Conservation (phyloP, 1,284 basidiomycete genomes). For the Schizopora paradoxa region DNA sequence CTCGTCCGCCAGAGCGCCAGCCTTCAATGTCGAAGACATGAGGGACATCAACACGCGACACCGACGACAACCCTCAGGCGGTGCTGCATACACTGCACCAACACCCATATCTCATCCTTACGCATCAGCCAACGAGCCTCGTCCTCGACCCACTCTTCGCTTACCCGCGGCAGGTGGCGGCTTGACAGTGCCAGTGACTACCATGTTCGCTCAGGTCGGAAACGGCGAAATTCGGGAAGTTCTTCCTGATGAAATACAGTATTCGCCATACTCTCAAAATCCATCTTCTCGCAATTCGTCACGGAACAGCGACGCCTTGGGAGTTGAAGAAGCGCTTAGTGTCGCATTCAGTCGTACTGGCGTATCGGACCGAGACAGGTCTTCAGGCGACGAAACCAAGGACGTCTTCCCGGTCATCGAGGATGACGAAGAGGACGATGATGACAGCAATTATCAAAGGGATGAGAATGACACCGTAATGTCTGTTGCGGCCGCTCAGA, state of each 20-base stretch:
- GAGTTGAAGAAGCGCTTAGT: constrained; percentile 20
- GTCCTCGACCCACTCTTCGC: constrained; percentile 19
- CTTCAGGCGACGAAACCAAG: no score
- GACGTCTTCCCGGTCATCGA: no score
- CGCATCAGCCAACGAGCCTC: constrained; percentile 20
- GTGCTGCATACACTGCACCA: constrained; percentile 19
- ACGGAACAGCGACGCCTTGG: constrained; percentile 15
- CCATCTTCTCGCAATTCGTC: constrained; percentile 25
- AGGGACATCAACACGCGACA: constrained; percentile 42
- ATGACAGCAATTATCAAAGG: constrained; percentile 2
- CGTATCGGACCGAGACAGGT: neutral
- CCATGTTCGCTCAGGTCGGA: constrained; percentile 51
- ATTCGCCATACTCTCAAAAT: constrained; percentile 43
- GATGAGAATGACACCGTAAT: constrained; percentile 1
- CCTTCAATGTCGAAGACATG: constrained; percentile 10
- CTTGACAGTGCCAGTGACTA: constrained; percentile 36
- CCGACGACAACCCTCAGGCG: constrained; percentile 42
- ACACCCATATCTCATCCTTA: constrained; percentile 30
- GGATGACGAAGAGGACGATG: neutral
- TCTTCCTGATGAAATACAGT: constrained; percentile 44
- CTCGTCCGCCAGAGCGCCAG: constrained; percentile 22
- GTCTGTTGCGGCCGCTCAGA: constrained; percentile 3
- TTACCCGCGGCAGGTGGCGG: constrained; percentile 25
- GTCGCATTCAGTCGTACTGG: constrained; percentile 14
- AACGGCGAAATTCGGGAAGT: constrained; percentile 46